phyloP scores from a whole-genome alignment of 225 moss, liverwort and hornwort genomes.

The Bryum argenteum region DNA sequence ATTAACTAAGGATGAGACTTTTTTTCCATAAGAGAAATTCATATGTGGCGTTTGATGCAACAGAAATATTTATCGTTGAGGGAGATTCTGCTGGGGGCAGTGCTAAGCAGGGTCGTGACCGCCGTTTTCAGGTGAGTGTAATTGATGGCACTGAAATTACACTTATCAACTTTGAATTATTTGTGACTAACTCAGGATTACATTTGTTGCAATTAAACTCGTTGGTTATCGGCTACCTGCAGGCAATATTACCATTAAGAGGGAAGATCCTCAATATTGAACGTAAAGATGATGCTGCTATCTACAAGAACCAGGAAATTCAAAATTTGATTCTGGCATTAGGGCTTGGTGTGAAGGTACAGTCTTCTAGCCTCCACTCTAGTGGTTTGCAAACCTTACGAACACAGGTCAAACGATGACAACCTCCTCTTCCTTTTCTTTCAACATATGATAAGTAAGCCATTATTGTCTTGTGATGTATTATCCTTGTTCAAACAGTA shows the following conservation, averaged over 20 bases:
- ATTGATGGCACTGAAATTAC: not conserved
- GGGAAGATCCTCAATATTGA: conserved; percentile 97
- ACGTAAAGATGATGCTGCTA: conserved; percentile 87
- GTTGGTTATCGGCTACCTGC: conserved; percentile 24
- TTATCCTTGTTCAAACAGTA: no score
- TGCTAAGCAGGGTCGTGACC: conserved; percentile 96
- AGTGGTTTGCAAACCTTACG: not conserved
- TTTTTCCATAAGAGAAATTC: not conserved
- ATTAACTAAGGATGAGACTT: not conserved
- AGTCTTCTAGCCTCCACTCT: not conserved
- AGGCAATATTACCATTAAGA: conserved; percentile 89
- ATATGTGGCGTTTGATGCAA: conserved; percentile 13
- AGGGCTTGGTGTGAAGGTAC: conserved; percentile 96
- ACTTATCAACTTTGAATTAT: no score
- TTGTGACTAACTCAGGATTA: not conserved
- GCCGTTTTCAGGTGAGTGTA: conserved; percentile 69
- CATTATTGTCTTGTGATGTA: no score
- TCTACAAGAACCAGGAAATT: conserved; percentile 97
- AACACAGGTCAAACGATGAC: not conserved
- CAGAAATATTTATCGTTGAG: conserved; percentile 96
- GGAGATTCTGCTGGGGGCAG: conserved; percentile 99
- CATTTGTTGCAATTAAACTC: not conserved
- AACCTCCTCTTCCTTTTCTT: not conserved
- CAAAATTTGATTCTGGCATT: conserved; percentile 96
- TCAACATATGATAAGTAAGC: no score